Base-by-base conservation (phyloP, 2,329 filamentous ascomycete genomes). In the Didymella sp. region DNA sequence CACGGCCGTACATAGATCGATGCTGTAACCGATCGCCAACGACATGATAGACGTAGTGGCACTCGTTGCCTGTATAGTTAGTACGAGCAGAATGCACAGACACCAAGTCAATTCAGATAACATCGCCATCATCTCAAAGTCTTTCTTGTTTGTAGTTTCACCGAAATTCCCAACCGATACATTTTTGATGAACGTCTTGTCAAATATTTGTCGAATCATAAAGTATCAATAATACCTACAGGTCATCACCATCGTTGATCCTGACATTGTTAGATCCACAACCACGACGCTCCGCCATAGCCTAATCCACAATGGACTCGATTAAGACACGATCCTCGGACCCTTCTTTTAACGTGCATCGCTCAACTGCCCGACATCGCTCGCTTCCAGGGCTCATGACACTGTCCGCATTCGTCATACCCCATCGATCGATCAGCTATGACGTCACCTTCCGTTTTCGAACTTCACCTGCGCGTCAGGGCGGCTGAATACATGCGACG, bases 21-120 rank as follows among this genome's bases (percentile, higher is more conserved):
- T 50, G 35, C 47, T 59, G 58, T 40, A 48, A 55, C 59, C 37
- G 51, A 61, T 48, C 28, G 41, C 44, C 45, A 55, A 44, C 24
- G 48, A 51, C 4, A 31, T 46, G 48, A 21, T 51, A 51, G 48
- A 56, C 28, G 33, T 27, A 37, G 24, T 25, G 30, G 43, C 54
- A 51, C 22, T 4, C 30, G 22, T n/a, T 48, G 43, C 48, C 42
- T 56, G 54, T 57, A 49, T 48, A 57, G 17, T 43, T 49, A 49
- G 54, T 27, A 40, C 31, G 31, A 52, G 38, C 33, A 52, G n/a
- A 52, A 48, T 57, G 31, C 30, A 46, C 8, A 43, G 22, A 52
- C 37, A 25, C 27, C 38, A 48, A 17, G 41, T n/a, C 5, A 25
- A 6, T 12, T 4, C n/a, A 3, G 11, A 19, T 8, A 12, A n/a